These are phyloP conservation scores for Penicillium griseofulvum DNA, from an alignment of 2,329 filamentous ascomycete species.

Conservation along the genomic window DNA sequence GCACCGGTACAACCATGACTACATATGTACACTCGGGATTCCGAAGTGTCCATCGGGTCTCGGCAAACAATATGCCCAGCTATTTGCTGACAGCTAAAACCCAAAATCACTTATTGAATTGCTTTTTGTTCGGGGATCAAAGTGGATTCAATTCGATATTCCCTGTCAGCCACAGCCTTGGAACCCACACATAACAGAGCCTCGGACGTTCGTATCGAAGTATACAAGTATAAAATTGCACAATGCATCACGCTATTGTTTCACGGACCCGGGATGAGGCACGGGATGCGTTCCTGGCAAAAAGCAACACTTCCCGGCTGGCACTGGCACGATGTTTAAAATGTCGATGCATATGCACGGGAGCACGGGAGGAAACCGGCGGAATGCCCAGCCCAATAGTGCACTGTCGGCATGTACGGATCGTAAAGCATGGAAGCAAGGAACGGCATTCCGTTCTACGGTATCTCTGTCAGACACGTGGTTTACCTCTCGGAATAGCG, in stretches of 20 bases:
- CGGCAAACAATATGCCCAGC: neutral
- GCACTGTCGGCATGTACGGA: slow-evolving; percentile 7
- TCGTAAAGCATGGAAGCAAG: slow-evolving; percentile 9
- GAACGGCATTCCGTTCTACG: slow-evolving; percentile 9
- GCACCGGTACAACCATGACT: neutral
- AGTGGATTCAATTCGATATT: neutral
- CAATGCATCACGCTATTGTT: neutral
- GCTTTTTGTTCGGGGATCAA: neutral
- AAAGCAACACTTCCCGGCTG: neutral
- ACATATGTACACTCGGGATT: slow-evolving; percentile 5
- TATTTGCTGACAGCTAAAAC: neutral
- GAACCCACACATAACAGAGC: neutral
- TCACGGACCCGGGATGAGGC: neutral
- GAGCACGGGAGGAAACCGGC: neutral
- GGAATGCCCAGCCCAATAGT: slow-evolving; percentile 7
- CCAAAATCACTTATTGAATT: neutral
- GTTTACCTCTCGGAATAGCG: neutral
- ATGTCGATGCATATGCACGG: neutral
- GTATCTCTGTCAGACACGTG: slow-evolving; percentile 20
- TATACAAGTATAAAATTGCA: neutral
- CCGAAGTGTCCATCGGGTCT: slow-evolving; percentile 1
- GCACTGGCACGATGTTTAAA: slow-evolving; percentile 6
- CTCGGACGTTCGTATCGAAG: neutral
- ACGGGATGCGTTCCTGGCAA: slow-evolving; percentile 5
- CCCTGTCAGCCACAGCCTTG: neutral